Conservation (phyloP, 345 rosid genomes). For the Sonneratia caseolaris region DNA sequence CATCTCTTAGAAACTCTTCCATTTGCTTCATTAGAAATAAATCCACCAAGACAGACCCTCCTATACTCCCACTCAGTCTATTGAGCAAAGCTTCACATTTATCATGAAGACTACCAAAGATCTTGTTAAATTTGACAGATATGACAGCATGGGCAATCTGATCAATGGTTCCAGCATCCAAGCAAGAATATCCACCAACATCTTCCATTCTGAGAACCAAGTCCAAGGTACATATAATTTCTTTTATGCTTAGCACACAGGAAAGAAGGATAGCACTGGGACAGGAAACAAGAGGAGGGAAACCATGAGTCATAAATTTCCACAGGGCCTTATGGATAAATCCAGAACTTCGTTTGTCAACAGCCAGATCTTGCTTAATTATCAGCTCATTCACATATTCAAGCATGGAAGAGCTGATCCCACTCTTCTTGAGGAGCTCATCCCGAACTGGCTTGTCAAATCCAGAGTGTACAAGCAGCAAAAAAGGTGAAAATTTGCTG, state of each 20-base stretch:
- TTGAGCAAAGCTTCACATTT: slow-evolving; percentile 58
- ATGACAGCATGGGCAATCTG: slow-evolving; percentile 58
- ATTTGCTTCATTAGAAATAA: slow-evolving; percentile 68
- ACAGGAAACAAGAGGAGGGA: slow-evolving; percentile 51
- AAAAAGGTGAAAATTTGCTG: slow-evolving; percentile 37
- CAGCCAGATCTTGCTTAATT: slow-evolving; percentile 39
- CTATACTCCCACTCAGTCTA: slow-evolving; percentile 35
- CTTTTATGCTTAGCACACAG: slow-evolving; percentile 56
- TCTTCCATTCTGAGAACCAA: slow-evolving; percentile 45
- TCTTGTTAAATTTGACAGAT: slow-evolving; percentile 61
- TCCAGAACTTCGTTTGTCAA: slow-evolving; percentile 54
- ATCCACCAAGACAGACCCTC: slow-evolving; percentile 48
- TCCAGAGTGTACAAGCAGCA: slow-evolving; percentile 67
- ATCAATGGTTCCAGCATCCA: slow-evolving; percentile 35
- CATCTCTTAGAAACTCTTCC: slow-evolving; percentile 59
- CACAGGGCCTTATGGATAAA: slow-evolving; percentile 52
- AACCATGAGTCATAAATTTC: slow-evolving; percentile 84
- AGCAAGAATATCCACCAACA: slow-evolving; percentile 24
- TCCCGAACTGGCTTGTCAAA: slow-evolving; percentile 58
- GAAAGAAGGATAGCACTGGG: slow-evolving; percentile 68
- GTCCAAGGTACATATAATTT: slow-evolving; percentile 46
- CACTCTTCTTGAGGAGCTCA: slow-evolving; percentile 56
- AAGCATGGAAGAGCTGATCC: slow-evolving; percentile 36
- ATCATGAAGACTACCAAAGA: slow-evolving; percentile 54
- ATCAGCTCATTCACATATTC: slow-evolving; percentile 46